These are phyloP conservation scores for Polygonum maritimum DNA, from an alignment of 148 eudicot genomes.

Conservation along the genomic window DNA sequence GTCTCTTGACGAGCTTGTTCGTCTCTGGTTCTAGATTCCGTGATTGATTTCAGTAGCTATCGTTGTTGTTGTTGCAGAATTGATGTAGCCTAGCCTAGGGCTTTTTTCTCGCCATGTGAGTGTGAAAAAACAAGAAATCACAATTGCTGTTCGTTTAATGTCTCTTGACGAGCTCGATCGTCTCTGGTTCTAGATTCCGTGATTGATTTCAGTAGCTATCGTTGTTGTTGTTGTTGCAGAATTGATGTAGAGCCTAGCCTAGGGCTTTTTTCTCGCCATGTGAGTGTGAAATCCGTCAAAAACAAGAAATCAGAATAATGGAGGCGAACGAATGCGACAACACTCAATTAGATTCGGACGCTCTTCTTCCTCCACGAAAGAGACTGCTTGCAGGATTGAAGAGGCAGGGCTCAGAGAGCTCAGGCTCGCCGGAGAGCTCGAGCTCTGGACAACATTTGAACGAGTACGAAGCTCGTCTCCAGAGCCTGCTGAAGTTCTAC, in stretches of 20 bases:
- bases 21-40: not conserved
- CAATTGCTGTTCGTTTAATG: not conserved
- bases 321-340: constrained; percentile 49
- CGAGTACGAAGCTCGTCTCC: constrained; percentile 40
- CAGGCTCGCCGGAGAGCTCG: constrained; percentile 16
- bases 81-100: not conserved
- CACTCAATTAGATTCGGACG: constrained; percentile 56
- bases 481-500: constrained; percentile 34
- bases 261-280: not conserved
- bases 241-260: not conserved
- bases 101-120: not conserved
- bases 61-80: not conserved
- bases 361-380: constrained; percentile 84
- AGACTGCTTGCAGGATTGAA: constrained; percentile 71
- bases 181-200: not conserved
- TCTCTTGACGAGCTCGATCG: not conserved
- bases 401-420: constrained; percentile 50
- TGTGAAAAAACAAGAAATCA: not conserved
- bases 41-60: not conserved
- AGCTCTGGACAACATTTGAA: constrained; percentile 9
- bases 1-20: not conserved
- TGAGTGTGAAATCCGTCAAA: not conserved
- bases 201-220: not conserved
- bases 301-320: constrained; percentile 22
- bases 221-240: not conserved